phyloP scores from a whole-genome alignment of 345 rosid genomes.

The Linum usitatissimum region DNA sequence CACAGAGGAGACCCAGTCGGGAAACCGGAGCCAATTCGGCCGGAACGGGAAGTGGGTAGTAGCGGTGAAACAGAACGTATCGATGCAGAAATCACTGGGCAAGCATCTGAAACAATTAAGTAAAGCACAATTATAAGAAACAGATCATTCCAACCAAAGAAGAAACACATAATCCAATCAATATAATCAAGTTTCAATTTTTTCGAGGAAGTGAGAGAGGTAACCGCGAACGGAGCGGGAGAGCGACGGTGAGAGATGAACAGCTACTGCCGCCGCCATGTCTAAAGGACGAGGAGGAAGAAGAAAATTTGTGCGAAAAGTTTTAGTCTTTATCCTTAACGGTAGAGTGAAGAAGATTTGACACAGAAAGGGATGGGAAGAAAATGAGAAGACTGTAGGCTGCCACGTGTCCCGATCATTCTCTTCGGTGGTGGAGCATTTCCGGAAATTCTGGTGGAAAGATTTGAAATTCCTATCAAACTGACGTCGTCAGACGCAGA shows the following conservation, averaged over 20 bases:
- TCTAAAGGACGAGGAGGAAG: background rate
- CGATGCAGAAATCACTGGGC: slow-evolving; percentile 18
- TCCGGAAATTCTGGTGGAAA: too few species aligned
- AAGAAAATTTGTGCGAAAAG: background rate
- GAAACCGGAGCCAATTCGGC: slow-evolving; percentile 30
- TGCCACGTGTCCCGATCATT: background rate
- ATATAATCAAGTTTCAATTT: background rate
- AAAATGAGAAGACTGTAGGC: background rate
- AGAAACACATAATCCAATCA: slow-evolving; percentile 2
- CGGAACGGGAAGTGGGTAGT: slow-evolving; percentile 22
- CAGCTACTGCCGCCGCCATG: slow-evolving; percentile 4
- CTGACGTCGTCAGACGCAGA: too few species aligned
- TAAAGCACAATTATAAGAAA: background rate
- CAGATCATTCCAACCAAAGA: background rate
- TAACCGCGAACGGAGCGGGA: slow-evolving; percentile 40
- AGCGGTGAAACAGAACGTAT: slow-evolving; percentile 16
- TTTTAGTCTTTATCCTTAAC: too few species aligned
- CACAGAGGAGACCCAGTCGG: slow-evolving; percentile 58
- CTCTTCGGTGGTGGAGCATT: too few species aligned
- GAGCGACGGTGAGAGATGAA: slow-evolving; percentile 48
- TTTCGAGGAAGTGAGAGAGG: background rate
- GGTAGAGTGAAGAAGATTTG: background rate
- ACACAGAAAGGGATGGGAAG: background rate
- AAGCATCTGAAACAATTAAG: slow-evolving; percentile 33
- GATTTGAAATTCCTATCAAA: too few species aligned